A percentile compares a stretch with the other conserved stretches of the same genome.
Conservation (phyloP, 352 stramenopile species). For the Phytophthora boehmeriae region DNA sequence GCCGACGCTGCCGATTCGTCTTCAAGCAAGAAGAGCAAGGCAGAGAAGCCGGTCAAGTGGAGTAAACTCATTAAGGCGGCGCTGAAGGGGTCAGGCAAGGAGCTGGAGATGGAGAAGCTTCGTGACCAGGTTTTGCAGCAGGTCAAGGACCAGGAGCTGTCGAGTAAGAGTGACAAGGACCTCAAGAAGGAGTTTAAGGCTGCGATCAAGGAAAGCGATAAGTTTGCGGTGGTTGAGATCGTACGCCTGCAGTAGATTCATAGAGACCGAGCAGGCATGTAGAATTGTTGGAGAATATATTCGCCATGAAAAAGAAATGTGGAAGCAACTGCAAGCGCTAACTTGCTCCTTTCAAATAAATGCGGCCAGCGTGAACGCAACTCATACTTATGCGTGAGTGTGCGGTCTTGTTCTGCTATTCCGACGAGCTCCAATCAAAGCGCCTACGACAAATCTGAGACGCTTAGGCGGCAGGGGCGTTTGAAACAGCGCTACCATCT, state of each 20-base stretch:
- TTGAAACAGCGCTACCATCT: not conserved
- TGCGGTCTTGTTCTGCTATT: too few species aligned
- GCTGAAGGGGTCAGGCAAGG: slow-evolving; percentile 54
- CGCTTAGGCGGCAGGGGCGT: slow-evolving; percentile 21
- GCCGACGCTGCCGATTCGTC: slow-evolving; percentile 29
- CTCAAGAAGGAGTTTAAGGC: slow-evolving; percentile 71
- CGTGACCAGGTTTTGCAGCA: slow-evolving; percentile 51
- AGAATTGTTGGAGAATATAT: slow-evolving; percentile 72
- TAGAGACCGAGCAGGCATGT: not conserved
- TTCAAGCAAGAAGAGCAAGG: slow-evolving; percentile 52
- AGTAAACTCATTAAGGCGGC: slow-evolving; percentile 64
- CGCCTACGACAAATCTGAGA: not conserved
- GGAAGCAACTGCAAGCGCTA: not conserved
- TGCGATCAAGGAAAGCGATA: slow-evolving; percentile 43
- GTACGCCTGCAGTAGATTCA: slow-evolving; percentile 45
- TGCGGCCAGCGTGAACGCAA: not conserved
- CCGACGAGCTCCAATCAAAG: not conserved
- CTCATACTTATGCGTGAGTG: too few species aligned
- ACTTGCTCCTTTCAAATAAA: not conserved
- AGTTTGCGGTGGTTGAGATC: slow-evolving; percentile 55
- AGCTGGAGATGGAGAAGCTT: slow-evolving; percentile 63
- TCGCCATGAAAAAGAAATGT: too few species aligned
- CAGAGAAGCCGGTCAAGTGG: slow-evolving; percentile 69
- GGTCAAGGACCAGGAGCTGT: slow-evolving; percentile 50
- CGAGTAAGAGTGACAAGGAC: slow-evolving; percentile 64